Evolutionary conservation across 805 yeast genomes (phyloP).

Genomic region (Schwanniomyces yamadae): DNA sequence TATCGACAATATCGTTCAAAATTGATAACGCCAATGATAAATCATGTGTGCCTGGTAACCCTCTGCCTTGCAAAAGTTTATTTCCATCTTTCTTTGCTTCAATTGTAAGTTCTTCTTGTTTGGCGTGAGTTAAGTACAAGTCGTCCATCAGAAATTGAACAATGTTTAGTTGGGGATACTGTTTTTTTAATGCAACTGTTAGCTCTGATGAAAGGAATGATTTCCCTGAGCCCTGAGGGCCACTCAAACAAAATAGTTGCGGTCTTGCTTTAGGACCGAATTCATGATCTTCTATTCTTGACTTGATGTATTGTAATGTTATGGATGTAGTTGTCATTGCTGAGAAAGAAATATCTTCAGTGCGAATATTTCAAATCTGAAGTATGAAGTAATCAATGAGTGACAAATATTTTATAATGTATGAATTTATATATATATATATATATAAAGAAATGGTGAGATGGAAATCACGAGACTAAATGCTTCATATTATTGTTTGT

Average conservation of each 20-base stretch:
- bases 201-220: conserved; percentile 52
- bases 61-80: conserved; percentile 69
- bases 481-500: neutral
- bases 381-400: neutral
- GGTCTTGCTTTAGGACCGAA: conserved; percentile 29
- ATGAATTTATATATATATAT: neutral
- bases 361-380: neutral
- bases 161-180: conserved; percentile 37
- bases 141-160: conserved; percentile 79
- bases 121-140: conserved; percentile 66
- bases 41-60: conserved; percentile 95
- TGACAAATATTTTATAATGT: too few species aligned
- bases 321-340: conserved; percentile 10
- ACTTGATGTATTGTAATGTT: conserved; percentile 25
- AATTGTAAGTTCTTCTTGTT: conserved; percentile 50
- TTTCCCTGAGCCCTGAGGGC: conserved; percentile 83
- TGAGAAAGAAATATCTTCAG: neutral
- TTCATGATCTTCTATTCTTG: conserved; percentile 24
- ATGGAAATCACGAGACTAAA: neutral
- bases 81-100: conserved; percentile 39
- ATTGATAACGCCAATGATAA: conserved; percentile 40
- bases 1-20: conserved; percentile 30
- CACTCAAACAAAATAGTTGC: conserved; percentile 56
- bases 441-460: neutral
- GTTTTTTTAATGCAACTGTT: conserved; percentile 25